A percentile compares a stretch with the other conserved stretches of the same genome.
Evolutionary conservation across 129 eudicot species (phyloP).

Genomic region (Cynara cardunculus): DNA sequence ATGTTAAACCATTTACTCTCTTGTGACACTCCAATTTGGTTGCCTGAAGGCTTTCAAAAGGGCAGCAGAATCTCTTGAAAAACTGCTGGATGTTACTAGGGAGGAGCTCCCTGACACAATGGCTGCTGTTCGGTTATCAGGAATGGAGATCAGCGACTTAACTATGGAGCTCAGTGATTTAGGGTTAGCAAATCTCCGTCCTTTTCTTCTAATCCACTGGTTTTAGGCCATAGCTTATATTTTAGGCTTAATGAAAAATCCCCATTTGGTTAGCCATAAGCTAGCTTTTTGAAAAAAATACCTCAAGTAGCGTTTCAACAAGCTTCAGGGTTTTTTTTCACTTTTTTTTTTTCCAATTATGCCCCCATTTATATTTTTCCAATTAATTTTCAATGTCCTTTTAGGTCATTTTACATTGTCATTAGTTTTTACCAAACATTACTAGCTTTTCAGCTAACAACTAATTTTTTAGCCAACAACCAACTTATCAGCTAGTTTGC

Average conservation of each 20-base stretch:
- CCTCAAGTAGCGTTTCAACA: neutral
- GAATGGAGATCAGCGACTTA: slow-evolving; percentile 97
- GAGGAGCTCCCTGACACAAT: slow-evolving; percentile 94
- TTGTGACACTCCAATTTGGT: slow-evolving; percentile 13
- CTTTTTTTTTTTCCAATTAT: neutral
- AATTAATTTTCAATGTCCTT: too few relatives aligned
- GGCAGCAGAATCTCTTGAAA: slow-evolving; percentile 92
- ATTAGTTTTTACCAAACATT: too few relatives aligned
- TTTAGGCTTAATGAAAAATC: neutral
- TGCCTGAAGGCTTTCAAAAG: slow-evolving; percentile 73
- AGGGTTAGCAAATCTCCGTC: slow-evolving; percentile 51
- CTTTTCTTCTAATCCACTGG: neutral
- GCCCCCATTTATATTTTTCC: neutral
- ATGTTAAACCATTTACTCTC: slow-evolving; percentile 9
- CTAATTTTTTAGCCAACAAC: neutral
- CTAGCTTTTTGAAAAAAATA: neutral
- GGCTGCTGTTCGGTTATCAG: slow-evolving; percentile 94
- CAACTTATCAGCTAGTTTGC: neutral
- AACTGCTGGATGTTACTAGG: slow-evolving; percentile 80
- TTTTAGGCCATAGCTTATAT: neutral
- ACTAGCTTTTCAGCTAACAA: neutral
- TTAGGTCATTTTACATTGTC: too few relatives aligned
- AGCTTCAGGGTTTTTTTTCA: neutral
- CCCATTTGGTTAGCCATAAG: neutral
- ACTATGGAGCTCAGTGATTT: slow-evolving; percentile 98